Evolutionary conservation across 2,329 filamentous ascomycete species (phyloP).

Genomic region (Coniochaeta hoffmannii): DNA sequence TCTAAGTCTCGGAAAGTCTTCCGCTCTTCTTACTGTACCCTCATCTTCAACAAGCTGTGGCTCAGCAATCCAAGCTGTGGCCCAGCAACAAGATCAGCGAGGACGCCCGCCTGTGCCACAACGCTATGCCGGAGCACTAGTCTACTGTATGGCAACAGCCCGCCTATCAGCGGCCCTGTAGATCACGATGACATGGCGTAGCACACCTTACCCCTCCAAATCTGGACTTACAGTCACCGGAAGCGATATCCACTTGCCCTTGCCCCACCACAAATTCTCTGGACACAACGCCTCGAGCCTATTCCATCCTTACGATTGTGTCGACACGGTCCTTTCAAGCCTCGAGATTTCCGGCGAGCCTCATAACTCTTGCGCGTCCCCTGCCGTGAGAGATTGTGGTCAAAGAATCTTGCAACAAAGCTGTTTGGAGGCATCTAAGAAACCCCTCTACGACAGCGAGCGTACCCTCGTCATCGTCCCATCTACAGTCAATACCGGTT

Average conservation of each 20-base stretch:
- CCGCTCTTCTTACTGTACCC: not conserved
- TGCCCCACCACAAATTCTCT: slow-evolving; percentile 10
- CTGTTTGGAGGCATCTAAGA: not conserved
- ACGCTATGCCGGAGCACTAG: too few species aligned
- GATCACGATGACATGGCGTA: slow-evolving; percentile 12
- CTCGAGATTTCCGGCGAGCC: not conserved
- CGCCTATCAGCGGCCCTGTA: slow-evolving; percentile 14
- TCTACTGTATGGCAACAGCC: not conserved
- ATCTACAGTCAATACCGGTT: not conserved
- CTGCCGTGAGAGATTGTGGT: not conserved
- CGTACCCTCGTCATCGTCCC: not conserved
- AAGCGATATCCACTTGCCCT: slow-evolving; percentile 4
- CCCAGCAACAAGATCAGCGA: too few species aligned
- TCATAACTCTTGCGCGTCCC: not conserved
- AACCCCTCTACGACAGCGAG: not conserved
- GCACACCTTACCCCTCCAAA: not conserved
- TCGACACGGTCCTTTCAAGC: not conserved
- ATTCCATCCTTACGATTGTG: slow-evolving; percentile 1
- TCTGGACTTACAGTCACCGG: not conserved
- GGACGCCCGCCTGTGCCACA: not conserved
- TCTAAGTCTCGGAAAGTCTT: too few species aligned
- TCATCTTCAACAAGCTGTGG: not conserved
- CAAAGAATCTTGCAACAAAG: not conserved
- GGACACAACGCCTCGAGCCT: not conserved
- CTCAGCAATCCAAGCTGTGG: not conserved